phyloP scores from a whole-genome alignment of 805 yeast species.

The Sungouiozyma intestinalis region DNA sequence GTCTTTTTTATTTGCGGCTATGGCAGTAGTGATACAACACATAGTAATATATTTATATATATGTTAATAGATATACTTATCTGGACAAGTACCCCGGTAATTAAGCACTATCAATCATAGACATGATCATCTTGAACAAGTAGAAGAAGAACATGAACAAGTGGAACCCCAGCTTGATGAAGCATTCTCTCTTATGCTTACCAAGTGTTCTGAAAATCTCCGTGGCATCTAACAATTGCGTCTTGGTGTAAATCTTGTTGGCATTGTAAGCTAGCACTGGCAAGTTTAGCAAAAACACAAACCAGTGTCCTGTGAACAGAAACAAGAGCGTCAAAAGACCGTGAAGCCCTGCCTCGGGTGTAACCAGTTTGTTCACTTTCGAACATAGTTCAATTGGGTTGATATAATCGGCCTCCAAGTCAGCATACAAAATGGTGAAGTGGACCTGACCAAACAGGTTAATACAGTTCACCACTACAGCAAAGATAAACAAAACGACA shows the following conservation, averaged over 20 bases:
- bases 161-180: slow-evolving; percentile 84
- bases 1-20: not conserved
- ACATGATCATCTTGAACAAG: slow-evolving; percentile 91
- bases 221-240: slow-evolving; percentile 88
- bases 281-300: slow-evolving; percentile 68
- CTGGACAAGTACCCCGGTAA: slow-evolving; percentile 4
- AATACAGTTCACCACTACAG: slow-evolving; percentile 76
- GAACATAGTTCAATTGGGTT: slow-evolving; percentile 95
- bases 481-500: slow-evolving; percentile 43
- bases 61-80: not conserved
- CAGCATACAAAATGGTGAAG: slow-evolving; percentile 91
- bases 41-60: not conserved
- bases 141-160: slow-evolving; percentile 88
- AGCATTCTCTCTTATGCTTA: slow-evolving; percentile 86
- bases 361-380: slow-evolving; percentile 76
- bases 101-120: slow-evolving; percentile 56
- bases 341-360: slow-evolving; percentile 85
- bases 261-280: slow-evolving; percentile 80
- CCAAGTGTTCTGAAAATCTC: slow-evolving; percentile 92
- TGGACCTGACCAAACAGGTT: slow-evolving; percentile 87
- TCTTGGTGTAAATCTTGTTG: slow-evolving; percentile 67
- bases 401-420: slow-evolving; percentile 90
- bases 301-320: slow-evolving; percentile 86
- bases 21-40: not conserved
- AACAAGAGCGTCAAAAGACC: slow-evolving; percentile 59